Conservation (phyloP, 2,329 filamentous ascomycete species). For the Mycosphaerella sp. region DNA sequence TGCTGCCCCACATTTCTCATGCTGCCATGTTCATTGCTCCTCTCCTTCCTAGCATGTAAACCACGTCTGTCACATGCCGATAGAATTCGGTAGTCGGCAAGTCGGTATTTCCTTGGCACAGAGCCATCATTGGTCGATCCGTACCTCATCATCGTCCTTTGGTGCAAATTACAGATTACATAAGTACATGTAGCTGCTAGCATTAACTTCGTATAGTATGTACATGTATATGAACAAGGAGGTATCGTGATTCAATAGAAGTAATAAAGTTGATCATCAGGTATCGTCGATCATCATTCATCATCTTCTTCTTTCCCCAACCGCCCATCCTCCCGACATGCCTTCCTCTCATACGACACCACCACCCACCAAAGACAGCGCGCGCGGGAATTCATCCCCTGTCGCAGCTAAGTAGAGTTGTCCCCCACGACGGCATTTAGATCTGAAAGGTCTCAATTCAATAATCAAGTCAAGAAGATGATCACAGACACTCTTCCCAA, state of each 20-base stretch:
- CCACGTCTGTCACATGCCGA: slow-evolving; percentile 9
- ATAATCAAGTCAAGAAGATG: too few relatives aligned
- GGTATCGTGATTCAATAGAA: too few relatives aligned
- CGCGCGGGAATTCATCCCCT: not conserved
- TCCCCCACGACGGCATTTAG: too few relatives aligned
- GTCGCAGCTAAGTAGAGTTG: not conserved
- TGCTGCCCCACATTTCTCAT: not conserved
- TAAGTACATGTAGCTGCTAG: too few relatives aligned
- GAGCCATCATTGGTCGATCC: not conserved
- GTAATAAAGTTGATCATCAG: too few relatives aligned
- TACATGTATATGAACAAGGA: too few relatives aligned
- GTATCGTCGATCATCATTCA: too few relatives aligned
- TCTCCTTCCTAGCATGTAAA: too few relatives aligned
- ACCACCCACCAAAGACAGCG: not conserved
- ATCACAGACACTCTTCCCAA: slow-evolving; percentile 21
- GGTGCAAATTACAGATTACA: too few relatives aligned
- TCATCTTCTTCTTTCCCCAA: too few relatives aligned
- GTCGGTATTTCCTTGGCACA: slow-evolving; percentile 9
- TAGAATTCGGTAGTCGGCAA: slow-evolving; percentile 19
- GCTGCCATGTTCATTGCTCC: not conserved
- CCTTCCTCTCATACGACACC: not conserved
- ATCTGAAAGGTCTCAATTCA: too few relatives aligned
- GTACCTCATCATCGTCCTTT: not conserved
- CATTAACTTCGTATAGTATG: too few relatives aligned
- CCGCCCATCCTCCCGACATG: not conserved